Evolutionary conservation across 2,329 filamentous ascomycete species (phyloP).

Genomic region (Thielaviopsis punctulata): DNA sequence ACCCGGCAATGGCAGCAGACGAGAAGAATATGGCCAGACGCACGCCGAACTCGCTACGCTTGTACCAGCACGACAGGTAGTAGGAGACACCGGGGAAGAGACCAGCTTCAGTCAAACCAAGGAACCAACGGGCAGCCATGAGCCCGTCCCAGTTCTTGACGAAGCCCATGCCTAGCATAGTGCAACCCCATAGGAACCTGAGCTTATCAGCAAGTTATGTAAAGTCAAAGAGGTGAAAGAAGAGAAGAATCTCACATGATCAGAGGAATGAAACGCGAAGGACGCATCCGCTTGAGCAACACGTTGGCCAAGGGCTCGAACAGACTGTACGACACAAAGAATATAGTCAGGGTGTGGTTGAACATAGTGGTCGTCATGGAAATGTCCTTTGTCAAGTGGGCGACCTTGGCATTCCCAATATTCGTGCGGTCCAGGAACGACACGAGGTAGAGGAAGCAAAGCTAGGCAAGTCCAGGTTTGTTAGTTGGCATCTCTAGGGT

Average conservation of each 20-base stretch:
- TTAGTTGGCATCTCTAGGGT: background rate
- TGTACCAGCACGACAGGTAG: slow-evolving; percentile 75
- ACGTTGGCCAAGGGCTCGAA: slow-evolving; percentile 69
- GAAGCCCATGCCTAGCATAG: slow-evolving; percentile 54
- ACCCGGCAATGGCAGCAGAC: slow-evolving; percentile 61
- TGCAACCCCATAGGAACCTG: slow-evolving; percentile 46
- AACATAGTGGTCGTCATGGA: slow-evolving; percentile 48
- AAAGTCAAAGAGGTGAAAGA: background rate
- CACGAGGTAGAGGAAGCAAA: slow-evolving; percentile 55
- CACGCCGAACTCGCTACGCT: slow-evolving; percentile 61
- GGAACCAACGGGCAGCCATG: slow-evolving; percentile 51
- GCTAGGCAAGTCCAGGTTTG: slow-evolving; percentile 19
- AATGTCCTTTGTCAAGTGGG: slow-evolving; percentile 36
- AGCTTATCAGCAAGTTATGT: slow-evolving; percentile 14
- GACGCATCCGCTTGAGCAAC: slow-evolving; percentile 57
- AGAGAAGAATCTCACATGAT: slow-evolving; percentile 47
- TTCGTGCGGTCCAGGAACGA: slow-evolving; percentile 65
- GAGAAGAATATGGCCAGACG: slow-evolving; percentile 72
- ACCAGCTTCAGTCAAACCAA: slow-evolving; percentile 59
- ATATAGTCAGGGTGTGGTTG: slow-evolving; percentile 61
- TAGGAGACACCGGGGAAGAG: slow-evolving; percentile 65
- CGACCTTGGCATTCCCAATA: slow-evolving; percentile 53
- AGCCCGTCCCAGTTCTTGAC: slow-evolving; percentile 45
- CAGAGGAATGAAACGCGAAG: slow-evolving; percentile 61
- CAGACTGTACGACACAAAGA: slow-evolving; percentile 71